Evolutionary conservation across 345 rosid species (phyloP).

Genomic region (Hevea brasiliensis): DNA sequence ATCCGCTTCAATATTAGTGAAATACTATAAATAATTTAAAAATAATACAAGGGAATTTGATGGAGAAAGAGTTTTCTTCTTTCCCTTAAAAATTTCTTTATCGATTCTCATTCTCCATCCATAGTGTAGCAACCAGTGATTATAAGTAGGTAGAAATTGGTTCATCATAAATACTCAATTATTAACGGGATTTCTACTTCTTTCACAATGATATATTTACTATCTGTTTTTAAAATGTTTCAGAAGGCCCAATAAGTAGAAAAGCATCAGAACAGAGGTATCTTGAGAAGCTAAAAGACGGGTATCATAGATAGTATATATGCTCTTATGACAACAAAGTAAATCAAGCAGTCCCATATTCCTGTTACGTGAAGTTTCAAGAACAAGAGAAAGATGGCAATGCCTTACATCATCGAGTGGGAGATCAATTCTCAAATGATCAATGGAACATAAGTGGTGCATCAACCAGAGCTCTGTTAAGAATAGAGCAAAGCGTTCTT

Average conservation of each 20-base stretch:
- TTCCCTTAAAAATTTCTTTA: no score
- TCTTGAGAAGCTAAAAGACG: constrained; percentile 36
- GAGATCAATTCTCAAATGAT: constrained; percentile 33
- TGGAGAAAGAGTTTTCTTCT: not conserved
- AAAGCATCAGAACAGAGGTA: constrained; percentile 38
- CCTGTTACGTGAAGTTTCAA: constrained; percentile 54
- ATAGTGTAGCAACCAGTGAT: not conserved
- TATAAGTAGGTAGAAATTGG: not conserved
- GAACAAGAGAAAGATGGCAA: constrained; percentile 42
- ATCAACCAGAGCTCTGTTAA: constrained; percentile 19
- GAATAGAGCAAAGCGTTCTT: constrained; percentile 4
- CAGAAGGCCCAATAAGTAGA: constrained; percentile 34
- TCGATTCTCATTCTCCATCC: not conserved
- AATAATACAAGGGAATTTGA: not conserved
- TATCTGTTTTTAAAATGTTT: not conserved
- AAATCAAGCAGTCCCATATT: constrained; percentile 26
- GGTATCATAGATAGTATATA: no score
- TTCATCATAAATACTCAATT: not conserved
- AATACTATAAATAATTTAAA: not conserved
- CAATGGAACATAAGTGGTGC: constrained; percentile 21
- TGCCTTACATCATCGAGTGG: constrained; percentile 24
- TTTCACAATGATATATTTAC: constrained; percentile 1
- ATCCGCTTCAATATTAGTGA: not conserved
- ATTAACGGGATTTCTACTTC: not conserved
- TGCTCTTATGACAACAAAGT: constrained; percentile 1